Evolutionary conservation across 2,329 filamentous ascomycete genomes (phyloP).

Genomic region (Diaporthe batatas): DNA sequence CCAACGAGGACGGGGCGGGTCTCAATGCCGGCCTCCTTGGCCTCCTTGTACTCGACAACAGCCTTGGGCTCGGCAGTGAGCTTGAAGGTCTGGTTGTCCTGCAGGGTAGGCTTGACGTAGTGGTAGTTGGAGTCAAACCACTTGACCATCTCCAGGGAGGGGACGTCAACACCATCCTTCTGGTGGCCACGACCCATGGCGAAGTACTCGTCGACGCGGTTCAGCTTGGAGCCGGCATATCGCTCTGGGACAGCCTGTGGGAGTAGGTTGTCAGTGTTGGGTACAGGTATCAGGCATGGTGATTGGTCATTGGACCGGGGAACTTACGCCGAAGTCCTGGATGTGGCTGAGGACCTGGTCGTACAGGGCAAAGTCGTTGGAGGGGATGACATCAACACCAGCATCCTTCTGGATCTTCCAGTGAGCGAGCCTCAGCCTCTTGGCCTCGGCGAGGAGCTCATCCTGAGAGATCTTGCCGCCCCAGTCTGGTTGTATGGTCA

Average conservation of each 20-base stretch:
- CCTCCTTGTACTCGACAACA: constrained; percentile 93
- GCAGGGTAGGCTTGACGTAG: constrained; percentile 99
- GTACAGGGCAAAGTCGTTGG: constrained; percentile 99
- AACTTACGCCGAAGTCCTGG: constrained; percentile 92
- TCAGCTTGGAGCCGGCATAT: constrained; percentile 90
- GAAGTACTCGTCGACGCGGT: constrained; percentile 96
- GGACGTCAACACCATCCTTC: constrained; percentile 93
- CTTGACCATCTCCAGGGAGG: constrained; percentile 98
- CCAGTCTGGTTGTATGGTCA: constrained; percentile 70
- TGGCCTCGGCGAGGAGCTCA: constrained; percentile 93
- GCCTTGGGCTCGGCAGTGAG: constrained; percentile 91
- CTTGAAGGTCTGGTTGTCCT: constrained; percentile 97
- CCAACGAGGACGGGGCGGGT: constrained; percentile 96
- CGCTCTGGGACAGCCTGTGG: constrained; percentile 87
- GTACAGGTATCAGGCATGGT: background rate
- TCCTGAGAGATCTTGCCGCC: constrained; percentile 92
- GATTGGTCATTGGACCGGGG: background rate
- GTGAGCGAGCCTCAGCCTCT: constrained; percentile 95
- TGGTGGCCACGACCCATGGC: constrained; percentile 99
- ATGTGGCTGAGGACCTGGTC: constrained; percentile 98
- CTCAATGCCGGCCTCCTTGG: constrained; percentile 93
- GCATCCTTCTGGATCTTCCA: constrained; percentile 99
- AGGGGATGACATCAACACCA: constrained; percentile 96
- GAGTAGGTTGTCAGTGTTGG: constrained; percentile 40
- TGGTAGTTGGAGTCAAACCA: constrained; percentile 99